phyloP scores from a whole-genome alignment of 2,329 filamentous ascomycete species.

The Phialophora verrucosa region DNA sequence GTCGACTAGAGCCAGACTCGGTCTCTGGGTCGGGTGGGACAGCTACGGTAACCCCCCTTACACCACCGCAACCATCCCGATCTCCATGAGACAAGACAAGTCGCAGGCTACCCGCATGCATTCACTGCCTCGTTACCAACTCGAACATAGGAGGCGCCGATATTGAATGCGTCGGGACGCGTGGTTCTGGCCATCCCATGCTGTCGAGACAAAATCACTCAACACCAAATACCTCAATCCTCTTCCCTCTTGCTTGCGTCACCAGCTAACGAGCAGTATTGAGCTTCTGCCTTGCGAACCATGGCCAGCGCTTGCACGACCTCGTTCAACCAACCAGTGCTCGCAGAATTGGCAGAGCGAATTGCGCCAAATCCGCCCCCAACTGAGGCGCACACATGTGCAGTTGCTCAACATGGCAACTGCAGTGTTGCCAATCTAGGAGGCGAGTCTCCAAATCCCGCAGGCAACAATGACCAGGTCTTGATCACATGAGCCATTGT shows the following conservation, averaged over 20 bases:
- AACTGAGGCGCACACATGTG: background rate
- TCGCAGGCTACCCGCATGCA: background rate
- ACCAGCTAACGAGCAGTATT: background rate
- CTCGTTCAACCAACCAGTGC: background rate
- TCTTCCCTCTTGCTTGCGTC: too few relatives aligned
- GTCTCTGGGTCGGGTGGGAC: background rate
- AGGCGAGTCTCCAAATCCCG: background rate
- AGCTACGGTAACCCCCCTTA: background rate
- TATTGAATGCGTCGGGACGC: too few relatives aligned
- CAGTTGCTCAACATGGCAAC: background rate
- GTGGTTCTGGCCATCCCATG: background rate
- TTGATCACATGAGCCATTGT: slow-evolving; percentile 1
- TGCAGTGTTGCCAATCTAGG: background rate
- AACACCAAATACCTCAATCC: background rate
- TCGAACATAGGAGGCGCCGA: background rate
- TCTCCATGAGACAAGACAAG: background rate
- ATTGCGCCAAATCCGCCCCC: background rate
- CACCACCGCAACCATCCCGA: background rate
- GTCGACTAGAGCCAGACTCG: background rate
- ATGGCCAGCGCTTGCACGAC: background rate
- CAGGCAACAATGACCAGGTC: background rate
- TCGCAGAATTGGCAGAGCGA: background rate
- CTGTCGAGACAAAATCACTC: background rate
- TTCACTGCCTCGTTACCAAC: background rate
- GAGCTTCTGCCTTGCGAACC: background rate